Evolutionary conservation across 2,329 filamentous ascomycete species (phyloP), one percentile per base, ranked within the genome.

Genomic region (Cladosporium sp.): DNA sequence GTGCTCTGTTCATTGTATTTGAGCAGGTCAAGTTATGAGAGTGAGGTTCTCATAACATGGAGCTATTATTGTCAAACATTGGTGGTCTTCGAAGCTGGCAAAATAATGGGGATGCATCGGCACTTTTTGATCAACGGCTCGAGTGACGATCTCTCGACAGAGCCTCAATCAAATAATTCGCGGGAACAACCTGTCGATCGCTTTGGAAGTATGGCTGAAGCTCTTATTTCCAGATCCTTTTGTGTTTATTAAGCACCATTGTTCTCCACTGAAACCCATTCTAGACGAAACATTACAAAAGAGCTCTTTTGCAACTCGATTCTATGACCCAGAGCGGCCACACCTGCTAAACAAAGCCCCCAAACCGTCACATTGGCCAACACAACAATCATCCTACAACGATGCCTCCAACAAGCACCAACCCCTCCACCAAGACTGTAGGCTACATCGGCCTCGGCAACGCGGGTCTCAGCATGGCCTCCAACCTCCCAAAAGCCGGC

Each of bases 381-480:
- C 28, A 32, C 16, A 13, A n/a, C 26, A 21, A 34, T 13, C 7
- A 43, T 13, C n/a, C 10, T 30, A 36, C 28, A n/a, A 57, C 32
- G 5, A 63, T 63, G 60, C 60, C 60, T 46, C 60, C 60, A 14
- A 56, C 60, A 54, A 46, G 3, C 23, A 32, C 25, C 5, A 30
- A 14, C 28, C 67, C 68, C 36, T 54, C 69, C 21, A 68, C 71
- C n/a, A 71, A 68, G 57, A 70, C 65, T 39, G 71, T 76, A 30
- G 75, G 75, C 58, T 77, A 76, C 58, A 76, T 77, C 48, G 75
- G 75, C 46, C 70, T 76, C 11, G 75, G 75, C 57, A 75, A 75
- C 66, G 75, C 75, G 48, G 75, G 75, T 11, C 75, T 69, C 63
- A 73, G 71, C 43, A 74, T 76, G 72, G 75, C 74, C 25, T 73